Evolutionary conservation across 176 grass and related monocot species (phyloP).

Genomic region (Cenchrus fungigraminus): DNA sequence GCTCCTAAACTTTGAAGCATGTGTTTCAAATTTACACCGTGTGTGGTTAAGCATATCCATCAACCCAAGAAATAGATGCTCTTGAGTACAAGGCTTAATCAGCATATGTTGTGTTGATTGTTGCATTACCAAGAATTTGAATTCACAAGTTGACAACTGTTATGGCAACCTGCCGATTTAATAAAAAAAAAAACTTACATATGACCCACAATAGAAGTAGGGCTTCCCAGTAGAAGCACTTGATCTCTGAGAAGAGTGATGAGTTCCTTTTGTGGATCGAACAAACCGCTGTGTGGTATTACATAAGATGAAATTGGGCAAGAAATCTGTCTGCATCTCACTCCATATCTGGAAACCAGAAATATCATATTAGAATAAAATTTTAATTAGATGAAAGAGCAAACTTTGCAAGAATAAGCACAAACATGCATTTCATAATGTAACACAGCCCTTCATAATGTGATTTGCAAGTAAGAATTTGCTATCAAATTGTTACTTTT

Average conservation of each 20-base stretch:
- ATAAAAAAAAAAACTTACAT: conserved; percentile 54
- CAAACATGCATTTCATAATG: conserved; percentile 28
- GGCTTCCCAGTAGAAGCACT: conserved; percentile 65
- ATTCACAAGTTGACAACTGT: neutral
- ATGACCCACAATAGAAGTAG: conserved; percentile 90
- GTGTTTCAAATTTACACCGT: neutral
- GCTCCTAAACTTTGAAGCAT: conserved; percentile 17
- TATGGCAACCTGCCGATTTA: conserved; percentile 14
- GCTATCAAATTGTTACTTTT: conserved; percentile 16
- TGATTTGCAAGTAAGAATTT: conserved; percentile 12
- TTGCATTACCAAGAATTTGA: neutral
- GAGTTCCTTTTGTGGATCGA: conserved; percentile 71
- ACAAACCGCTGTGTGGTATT: conserved; percentile 98
- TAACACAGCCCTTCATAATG: conserved; percentile 14
- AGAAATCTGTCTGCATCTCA: conserved; percentile 98
- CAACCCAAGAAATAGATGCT: conserved; percentile 5
- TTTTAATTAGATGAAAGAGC: conserved; percentile 12
- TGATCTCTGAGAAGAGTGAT: conserved; percentile 70
- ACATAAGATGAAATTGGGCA: conserved; percentile 94
- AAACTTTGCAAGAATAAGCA: conserved; percentile 30
- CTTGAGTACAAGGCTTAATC: conserved; percentile 14
- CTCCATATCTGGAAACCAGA: conserved; percentile 77
- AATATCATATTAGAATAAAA: conserved; percentile 33
- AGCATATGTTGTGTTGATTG: neutral
- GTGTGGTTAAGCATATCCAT: neutral